Percentiles rank a stretch among this genome's conserved stretches.
Conservation (phyloP, 179 eudicot species). For the Camellia oleifera region DNA sequence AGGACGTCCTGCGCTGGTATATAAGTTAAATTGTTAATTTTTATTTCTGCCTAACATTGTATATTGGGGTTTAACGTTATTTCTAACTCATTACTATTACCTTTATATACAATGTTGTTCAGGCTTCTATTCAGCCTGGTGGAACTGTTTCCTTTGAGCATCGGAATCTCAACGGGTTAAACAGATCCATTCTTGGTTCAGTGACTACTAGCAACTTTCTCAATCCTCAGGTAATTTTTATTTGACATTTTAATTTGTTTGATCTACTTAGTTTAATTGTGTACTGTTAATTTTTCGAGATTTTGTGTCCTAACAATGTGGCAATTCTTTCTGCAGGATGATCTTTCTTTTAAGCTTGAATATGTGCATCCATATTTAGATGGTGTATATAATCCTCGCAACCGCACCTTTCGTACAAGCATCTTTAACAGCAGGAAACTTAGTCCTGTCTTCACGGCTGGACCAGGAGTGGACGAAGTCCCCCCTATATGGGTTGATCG, state of each 20-base stretch:
- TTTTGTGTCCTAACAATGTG: constrained; percentile 10
- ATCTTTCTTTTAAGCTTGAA: constrained; percentile 86
- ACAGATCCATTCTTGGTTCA: constrained; percentile 87
- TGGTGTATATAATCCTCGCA: constrained; percentile 71
- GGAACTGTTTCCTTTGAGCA: constrained; percentile 96
- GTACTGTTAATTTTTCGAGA: no score
- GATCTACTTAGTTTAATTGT: no score
- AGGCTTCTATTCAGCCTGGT: constrained; percentile 98
- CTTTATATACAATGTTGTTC: constrained; percentile 28
- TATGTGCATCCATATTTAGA: constrained; percentile 93
- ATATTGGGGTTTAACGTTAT: no score
- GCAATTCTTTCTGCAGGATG: constrained; percentile 61
- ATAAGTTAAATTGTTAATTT: background rate
- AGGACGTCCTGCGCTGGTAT: constrained; percentile 93
- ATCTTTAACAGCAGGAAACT: constrained; percentile 91
- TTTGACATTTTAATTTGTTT: no score
- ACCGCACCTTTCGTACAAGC: constrained; percentile 71
- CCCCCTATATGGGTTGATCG: constrained; percentile 99
- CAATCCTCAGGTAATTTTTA: constrained; percentile 93
- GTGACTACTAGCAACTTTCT: constrained; percentile 93
- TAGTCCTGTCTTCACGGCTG: constrained; percentile 99
- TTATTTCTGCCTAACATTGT: no score
- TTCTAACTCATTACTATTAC: no score
- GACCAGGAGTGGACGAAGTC: constrained; percentile 94
- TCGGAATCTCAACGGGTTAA: constrained; percentile 80